Percentiles rank a stretch among this genome's conserved stretches.
Evolutionary conservation across 108 stramenopile genomes (phyloP).

Genomic region (Cyclotella atomus): DNA sequence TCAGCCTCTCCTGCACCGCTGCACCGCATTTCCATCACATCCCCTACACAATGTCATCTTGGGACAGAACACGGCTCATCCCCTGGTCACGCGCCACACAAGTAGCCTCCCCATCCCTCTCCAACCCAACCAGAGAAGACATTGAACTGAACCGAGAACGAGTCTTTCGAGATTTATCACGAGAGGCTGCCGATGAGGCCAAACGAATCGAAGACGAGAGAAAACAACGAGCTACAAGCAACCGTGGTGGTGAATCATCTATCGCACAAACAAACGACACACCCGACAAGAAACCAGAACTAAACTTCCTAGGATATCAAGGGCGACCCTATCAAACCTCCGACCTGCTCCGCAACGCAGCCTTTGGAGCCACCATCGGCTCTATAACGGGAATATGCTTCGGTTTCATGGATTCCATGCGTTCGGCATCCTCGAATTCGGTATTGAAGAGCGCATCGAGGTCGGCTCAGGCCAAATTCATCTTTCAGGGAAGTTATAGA

Average conservation of each 20-base stretch:
- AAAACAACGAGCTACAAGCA: constrained; percentile 1
- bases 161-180: constrained; percentile 65
- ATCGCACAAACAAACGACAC: no score
- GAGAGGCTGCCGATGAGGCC: constrained; percentile 66
- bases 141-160: constrained; percentile 63
- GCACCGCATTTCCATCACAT: no score
- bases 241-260: no score
- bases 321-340: constrained; percentile 59
- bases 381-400: constrained; percentile 84
- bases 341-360: constrained; percentile 66
- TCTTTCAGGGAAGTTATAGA: constrained; percentile 73
- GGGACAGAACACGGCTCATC: constrained; percentile 81
- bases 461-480: constrained; percentile 70
- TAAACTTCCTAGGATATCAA: constrained; percentile 31
- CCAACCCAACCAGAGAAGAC: constrained; percentile 50
- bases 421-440: constrained; percentile 60
- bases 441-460: constrained; percentile 74
- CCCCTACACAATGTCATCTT: constrained; percentile 92
- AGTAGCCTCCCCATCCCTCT: constrained; percentile 30
- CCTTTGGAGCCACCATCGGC: constrained; percentile 84
- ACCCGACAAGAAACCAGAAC: constrained; percentile 7
- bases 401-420: constrained; percentile 91
- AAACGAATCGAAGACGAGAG: constrained; percentile 10
- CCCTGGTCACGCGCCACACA: constrained; percentile 71
- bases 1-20: no score